These are phyloP conservation scores for Mariannaea sp. DNA, from an alignment of 2,329 filamentous ascomycete genomes.

Conservation along the genomic window DNA sequence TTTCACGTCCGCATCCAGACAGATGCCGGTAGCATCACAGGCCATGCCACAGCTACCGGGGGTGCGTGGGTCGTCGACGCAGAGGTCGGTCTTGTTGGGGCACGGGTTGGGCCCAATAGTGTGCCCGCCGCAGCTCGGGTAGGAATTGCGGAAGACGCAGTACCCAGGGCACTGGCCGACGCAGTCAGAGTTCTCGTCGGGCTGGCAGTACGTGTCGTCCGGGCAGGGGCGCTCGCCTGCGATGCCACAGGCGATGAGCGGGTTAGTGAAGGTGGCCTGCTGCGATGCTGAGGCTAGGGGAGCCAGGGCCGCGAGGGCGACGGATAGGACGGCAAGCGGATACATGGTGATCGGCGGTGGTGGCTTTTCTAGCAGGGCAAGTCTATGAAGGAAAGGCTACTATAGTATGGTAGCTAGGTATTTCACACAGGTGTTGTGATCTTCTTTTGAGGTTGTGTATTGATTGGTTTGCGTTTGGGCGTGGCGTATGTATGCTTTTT, in stretches of 20 bases:
- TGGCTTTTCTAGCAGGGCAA: no score
- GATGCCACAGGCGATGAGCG: conserved; percentile 11
- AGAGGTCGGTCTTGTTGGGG: not conserved
- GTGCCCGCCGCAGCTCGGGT: conserved; percentile 6
- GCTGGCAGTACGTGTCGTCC: not conserved
- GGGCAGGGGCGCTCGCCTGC: not conserved
- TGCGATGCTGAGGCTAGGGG: not conserved
- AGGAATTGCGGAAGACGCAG: conserved; percentile 17
- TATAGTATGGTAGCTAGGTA: no score
- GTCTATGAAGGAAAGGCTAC: no score
- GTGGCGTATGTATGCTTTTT: no score
- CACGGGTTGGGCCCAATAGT: conserved; percentile 4
- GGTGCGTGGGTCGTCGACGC: conserved; percentile 18
- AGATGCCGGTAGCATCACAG: conserved; percentile 17
- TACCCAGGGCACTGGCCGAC: conserved; percentile 3
- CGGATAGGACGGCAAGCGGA: conserved; percentile 1
- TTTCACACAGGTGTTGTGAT: no score
- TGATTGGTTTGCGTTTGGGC: no score
- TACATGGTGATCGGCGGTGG: not conserved
- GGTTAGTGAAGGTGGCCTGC: conserved; percentile 12
- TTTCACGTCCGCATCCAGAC: not conserved
- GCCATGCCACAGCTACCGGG: conserved; percentile 21
- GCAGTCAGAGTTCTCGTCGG: not conserved
- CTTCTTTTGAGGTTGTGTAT: no score
- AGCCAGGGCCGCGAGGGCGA: not conserved